Percentiles rank a stretch among this genome's conserved stretches.
Evolutionary conservation across 176 grass and related monocot genomes (phyloP).

Genomic region (Typha latifolia): DNA sequence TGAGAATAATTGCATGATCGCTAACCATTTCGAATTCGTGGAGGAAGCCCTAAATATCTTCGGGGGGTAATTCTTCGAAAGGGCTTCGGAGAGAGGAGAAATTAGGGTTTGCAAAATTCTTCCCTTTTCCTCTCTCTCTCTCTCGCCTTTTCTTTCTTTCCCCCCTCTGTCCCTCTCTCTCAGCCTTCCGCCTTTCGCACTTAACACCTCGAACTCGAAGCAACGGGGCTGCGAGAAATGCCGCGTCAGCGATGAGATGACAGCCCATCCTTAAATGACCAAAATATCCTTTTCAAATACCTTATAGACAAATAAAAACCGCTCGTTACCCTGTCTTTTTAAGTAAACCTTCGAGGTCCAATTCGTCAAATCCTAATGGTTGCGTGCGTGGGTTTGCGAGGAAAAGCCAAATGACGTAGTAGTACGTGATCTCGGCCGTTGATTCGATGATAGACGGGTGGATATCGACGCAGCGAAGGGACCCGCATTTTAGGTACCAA

Average conservation of each 20-base stretch:
- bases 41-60: not conserved
- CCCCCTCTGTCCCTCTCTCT: not conserved
- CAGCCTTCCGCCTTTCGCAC: not conserved
- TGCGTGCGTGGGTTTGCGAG: not conserved
- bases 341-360: not conserved
- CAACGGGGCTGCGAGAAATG: no score
- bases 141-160: not conserved
- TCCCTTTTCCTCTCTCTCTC: slow-evolving; percentile 2
- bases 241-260: no score
- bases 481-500: no score
- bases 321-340: not conserved
- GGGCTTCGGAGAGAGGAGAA: not conserved
- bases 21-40: slow-evolving; percentile 1
- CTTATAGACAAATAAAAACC: not conserved
- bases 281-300: not conserved
- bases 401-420: not conserved
- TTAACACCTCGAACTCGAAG: not conserved
- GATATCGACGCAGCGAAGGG: no score
- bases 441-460: not conserved
- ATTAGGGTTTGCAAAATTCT: not conserved
- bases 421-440: not conserved
- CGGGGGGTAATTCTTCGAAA: not conserved
- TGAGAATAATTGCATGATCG: not conserved
- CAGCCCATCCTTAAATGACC: not conserved
- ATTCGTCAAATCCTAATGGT: not conserved